phyloP scores from a whole-genome alignment of 225 moss, liverwort and hornwort species.

The Straminergon stramineum region DNA sequence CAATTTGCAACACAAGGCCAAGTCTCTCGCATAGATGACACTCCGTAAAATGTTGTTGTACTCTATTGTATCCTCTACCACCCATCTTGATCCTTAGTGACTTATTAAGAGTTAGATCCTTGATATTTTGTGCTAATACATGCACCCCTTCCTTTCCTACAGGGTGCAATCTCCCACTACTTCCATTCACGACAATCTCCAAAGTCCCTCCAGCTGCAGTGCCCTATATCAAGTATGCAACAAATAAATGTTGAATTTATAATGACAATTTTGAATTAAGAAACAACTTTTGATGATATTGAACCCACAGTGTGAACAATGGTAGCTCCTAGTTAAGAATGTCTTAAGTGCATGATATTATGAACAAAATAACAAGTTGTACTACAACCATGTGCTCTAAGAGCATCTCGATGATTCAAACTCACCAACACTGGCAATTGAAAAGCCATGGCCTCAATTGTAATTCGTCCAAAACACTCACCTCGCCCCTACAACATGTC shows the following conservation, averaged over 20 bases:
- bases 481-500: constrained; percentile 17
- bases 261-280: background rate
- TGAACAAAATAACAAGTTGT: background rate
- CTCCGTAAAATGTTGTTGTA: constrained; percentile 26
- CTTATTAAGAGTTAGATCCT: constrained; percentile 4
- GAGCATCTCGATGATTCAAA: background rate
- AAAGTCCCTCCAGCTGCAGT: constrained; percentile 20
- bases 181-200: constrained; percentile 37
- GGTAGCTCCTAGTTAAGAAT: background rate
- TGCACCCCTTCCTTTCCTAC: constrained; percentile 24
- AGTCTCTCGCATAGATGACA: constrained; percentile 26
- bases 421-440: constrained; percentile 29
- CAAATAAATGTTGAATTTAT: background rate
- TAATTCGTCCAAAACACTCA: constrained; percentile 53
- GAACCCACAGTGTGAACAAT: background rate
- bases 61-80: constrained; percentile 1
- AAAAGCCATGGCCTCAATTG: constrained; percentile 61
- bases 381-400: background rate
- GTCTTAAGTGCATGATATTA: no score
- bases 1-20: background rate
- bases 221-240: background rate
- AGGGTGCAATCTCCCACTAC: constrained; percentile 23
- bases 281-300: background rate
- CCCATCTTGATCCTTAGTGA: constrained; percentile 17
- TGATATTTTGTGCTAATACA: constrained; percentile 29